Percentiles rank a stretch among this genome's conserved stretches.
phyloP scores from a whole-genome alignment of 2,329 filamentous ascomycete species.

The Penicillium janthinellum region DNA sequence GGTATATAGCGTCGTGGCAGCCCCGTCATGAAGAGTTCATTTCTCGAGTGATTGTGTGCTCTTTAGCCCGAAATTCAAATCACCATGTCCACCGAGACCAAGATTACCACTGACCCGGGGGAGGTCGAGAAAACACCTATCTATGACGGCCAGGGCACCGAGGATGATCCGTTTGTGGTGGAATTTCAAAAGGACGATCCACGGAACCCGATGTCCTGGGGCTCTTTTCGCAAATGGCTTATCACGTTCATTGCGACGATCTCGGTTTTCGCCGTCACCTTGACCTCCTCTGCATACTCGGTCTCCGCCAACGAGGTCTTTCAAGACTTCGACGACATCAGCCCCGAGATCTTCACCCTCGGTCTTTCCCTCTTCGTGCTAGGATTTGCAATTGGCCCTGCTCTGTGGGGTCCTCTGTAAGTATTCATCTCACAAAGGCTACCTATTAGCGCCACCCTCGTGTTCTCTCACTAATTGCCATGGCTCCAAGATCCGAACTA shows the following conservation, averaged over 20 bases:
- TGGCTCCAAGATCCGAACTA: neutral
- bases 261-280: conserved; percentile 19
- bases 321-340: too few species aligned
- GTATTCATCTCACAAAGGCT: neutral
- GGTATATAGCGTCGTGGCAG: too few species aligned
- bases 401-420: conserved; percentile 33
- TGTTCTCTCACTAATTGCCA: neutral
- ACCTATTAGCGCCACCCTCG: too few species aligned
- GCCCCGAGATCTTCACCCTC: conserved; percentile 22
- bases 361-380: conserved; percentile 43
- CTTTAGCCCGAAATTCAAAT: too few species aligned
- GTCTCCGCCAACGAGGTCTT: conserved; percentile 3
- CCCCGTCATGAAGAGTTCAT: too few species aligned
- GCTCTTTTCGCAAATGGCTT: conserved; percentile 29
- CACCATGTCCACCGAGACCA: too few species aligned
- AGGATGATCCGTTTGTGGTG: conserved; percentile 36
- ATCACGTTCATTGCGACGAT: conserved; percentile 29
- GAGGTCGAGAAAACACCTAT: neutral
- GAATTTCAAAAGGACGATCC: conserved; percentile 34
- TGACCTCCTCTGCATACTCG: conserved; percentile 9
- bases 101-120: neutral
- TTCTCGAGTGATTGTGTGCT: too few species aligned
- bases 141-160: conserved; percentile 35
- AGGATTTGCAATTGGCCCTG: conserved; percentile 41
- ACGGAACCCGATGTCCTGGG: conserved; percentile 34